Evolutionary conservation across 768 basidiomycete species (phyloP).

Genomic region (Collybia mongolica): DNA sequence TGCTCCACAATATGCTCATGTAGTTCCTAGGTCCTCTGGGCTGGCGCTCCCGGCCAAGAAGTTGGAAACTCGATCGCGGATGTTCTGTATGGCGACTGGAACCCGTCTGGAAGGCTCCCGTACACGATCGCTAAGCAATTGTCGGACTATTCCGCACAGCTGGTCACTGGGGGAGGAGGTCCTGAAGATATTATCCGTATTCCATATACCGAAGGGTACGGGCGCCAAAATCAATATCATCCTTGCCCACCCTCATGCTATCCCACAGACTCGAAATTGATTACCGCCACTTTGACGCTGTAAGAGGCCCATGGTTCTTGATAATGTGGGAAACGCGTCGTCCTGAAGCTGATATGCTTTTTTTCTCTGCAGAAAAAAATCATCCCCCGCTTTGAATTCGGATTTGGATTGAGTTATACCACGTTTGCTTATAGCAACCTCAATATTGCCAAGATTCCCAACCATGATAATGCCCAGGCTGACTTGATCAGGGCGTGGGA

Average conservation of each 20-base stretch:
- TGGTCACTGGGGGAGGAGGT: slow-evolving; percentile 33
- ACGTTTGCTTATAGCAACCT: slow-evolving; percentile 71
- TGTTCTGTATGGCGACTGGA: slow-evolving; percentile 67
- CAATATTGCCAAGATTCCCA: slow-evolving; percentile 38
- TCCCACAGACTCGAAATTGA: slow-evolving; percentile 56
- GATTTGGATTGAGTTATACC: slow-evolving; percentile 88
- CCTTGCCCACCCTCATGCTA: no score
- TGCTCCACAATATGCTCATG: slow-evolving; percentile 4
- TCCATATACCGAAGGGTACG: slow-evolving; percentile 55
- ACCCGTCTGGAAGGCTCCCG: slow-evolving; percentile 67
- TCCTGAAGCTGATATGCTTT: no score
- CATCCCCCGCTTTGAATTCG: slow-evolving; percentile 83
- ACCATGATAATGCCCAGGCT: slow-evolving; percentile 35
- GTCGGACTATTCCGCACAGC: slow-evolving; percentile 57
- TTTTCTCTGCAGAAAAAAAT: slow-evolving; percentile 51
- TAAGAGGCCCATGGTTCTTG: slow-evolving; percentile 25
- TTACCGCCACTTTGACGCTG: slow-evolving; percentile 70
- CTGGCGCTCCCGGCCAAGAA: slow-evolving; percentile 67
- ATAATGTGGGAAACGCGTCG: no score
- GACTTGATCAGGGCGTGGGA: slow-evolving; percentile 52
- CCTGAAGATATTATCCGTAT: slow-evolving; percentile 43
- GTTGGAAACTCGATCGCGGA: slow-evolving; percentile 70
- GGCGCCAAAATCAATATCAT: background rate
- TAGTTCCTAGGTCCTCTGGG: slow-evolving; percentile 52
- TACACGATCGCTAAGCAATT: slow-evolving; percentile 70